phyloP scores from a whole-genome alignment of 192 early-diverging fungal genomes.

The Podochytrium sp. region DNA sequence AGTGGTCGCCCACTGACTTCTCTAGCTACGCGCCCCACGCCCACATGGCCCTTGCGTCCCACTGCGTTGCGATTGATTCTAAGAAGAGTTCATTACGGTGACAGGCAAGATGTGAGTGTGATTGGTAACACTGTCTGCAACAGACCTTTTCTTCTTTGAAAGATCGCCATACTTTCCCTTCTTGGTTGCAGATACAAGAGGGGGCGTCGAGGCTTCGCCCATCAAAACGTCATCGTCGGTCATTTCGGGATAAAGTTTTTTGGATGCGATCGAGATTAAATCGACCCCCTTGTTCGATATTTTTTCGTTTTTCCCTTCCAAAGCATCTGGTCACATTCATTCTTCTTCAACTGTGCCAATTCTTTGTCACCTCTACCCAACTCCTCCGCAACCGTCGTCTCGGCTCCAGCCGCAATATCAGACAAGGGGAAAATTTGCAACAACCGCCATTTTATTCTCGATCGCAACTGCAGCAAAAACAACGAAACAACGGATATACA shows the following conservation, averaged over 20 bases:
- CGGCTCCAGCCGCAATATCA: no score
- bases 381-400: constrained; percentile 79
- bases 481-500: no score
- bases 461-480: no score
- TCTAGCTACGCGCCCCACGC: constrained; percentile 84
- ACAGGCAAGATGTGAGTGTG: no score
- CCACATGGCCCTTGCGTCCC: constrained; percentile 99
- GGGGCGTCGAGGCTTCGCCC: constrained; percentile 40
- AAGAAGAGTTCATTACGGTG: neutral
- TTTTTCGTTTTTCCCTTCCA: no score
- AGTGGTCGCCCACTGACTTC: no score
- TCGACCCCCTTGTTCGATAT: no score
- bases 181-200: constrained; percentile 31
- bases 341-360: constrained; percentile 53
- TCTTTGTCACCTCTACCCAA: constrained; percentile 67
- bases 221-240: constrained; percentile 29
- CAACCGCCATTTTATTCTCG: no score
- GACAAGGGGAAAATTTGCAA: no score
- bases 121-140: no score
- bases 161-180: constrained; percentile 51
- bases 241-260: constrained; percentile 37
- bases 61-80: constrained; percentile 64
- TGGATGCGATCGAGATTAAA: no score
- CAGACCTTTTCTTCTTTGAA: constrained; percentile 78
- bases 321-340: no score